Evolutionary conservation across 345 rosid species (phyloP), one percentile per base, ranked within the genome.

Genomic region (Angophora floribunda): DNA sequence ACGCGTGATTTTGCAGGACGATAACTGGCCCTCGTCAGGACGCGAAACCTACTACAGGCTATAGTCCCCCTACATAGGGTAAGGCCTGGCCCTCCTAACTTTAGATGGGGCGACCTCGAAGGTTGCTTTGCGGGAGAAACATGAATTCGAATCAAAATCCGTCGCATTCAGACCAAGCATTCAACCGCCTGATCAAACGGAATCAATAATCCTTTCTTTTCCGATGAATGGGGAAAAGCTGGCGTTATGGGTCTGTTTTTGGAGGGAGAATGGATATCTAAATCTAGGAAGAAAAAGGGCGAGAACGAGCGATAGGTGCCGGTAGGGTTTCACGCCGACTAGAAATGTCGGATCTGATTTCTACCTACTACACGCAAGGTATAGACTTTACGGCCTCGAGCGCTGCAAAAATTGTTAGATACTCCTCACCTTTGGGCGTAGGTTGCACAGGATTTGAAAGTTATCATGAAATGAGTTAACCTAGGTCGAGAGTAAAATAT

Each of bases 301-400:
- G 7, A 32, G 44, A 30, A 14, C 14, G 44, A 8, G 16, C 3
- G 2, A 30, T 67, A 1, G 44, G 10, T 65, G 44, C 21, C 3
- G 5, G 11, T 5, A 30, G 6, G 78, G 78, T 30, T 65, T 30
- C 22, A 0, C 21, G 17, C 22, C 2, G 15, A 0, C 22, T 67
- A 32, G 41, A 32, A 67, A 32, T 67, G 12, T 67, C 45, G 4
- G 2, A 32, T 67, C 8, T 16, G 3, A 67, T 22, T 15, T 67
- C 12, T 67, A 67, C 16, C 45, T 3, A 32, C 59, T 3, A 21
- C 8, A 0, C 59, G 19, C 26, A 19, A 55, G 59, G 59, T 55
- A 24, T 0, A 1, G 26, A 55, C 59, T 55, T 55, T 55, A 2
- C 3, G 22, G 19, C 22, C 3, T 30, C 6, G 3, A 15, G 19